These are phyloP conservation scores for Diospyros kaki DNA, from an alignment of 148 eudicot species.

Conservation along the genomic window DNA sequence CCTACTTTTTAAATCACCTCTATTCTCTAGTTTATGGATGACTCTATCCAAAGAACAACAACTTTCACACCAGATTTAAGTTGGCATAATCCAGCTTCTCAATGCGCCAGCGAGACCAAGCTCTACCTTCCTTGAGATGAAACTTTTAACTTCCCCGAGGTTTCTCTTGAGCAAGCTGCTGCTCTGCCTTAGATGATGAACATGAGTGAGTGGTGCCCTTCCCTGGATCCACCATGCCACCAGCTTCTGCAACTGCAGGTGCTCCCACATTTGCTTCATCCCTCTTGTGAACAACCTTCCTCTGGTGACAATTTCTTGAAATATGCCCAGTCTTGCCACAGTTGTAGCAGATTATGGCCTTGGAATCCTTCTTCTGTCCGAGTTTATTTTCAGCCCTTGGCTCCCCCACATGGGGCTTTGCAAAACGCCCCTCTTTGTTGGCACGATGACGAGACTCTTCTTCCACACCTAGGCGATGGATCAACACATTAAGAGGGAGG, in stretches of 20 bases:
- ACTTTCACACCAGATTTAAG: too few species aligned
- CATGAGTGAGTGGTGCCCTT: too few species aligned
- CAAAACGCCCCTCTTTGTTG: conserved; percentile 18
- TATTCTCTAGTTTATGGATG: too few species aligned
- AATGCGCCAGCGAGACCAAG: too few species aligned
- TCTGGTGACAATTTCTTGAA: conserved; percentile 23
- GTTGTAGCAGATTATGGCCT: conserved; percentile 20
- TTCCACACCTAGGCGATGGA: conserved; percentile 52
- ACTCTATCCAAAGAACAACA: too few species aligned
- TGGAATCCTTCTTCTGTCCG: conserved; percentile 10
- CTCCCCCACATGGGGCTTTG: conserved; percentile 15
- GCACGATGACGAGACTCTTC: conserved; percentile 44
- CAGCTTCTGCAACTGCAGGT: background rate
- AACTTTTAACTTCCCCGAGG: too few species aligned
- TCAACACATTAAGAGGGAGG: conserved; percentile 57
- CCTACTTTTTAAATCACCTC: too few species aligned
- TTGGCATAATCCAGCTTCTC: too few species aligned
- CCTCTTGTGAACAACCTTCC: conserved; percentile 10
- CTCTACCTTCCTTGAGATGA: too few species aligned
- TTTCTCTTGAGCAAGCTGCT: too few species aligned
- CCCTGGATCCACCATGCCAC: too few species aligned
- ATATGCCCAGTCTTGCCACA: conserved; percentile 36
- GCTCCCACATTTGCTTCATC: conserved; percentile 15
- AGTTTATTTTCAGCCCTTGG: conserved; percentile 11
- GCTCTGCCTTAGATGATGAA: too few species aligned